phyloP scores from a whole-genome alignment of 257 asterid genomes.

The Solanum corneliomulleri region DNA sequence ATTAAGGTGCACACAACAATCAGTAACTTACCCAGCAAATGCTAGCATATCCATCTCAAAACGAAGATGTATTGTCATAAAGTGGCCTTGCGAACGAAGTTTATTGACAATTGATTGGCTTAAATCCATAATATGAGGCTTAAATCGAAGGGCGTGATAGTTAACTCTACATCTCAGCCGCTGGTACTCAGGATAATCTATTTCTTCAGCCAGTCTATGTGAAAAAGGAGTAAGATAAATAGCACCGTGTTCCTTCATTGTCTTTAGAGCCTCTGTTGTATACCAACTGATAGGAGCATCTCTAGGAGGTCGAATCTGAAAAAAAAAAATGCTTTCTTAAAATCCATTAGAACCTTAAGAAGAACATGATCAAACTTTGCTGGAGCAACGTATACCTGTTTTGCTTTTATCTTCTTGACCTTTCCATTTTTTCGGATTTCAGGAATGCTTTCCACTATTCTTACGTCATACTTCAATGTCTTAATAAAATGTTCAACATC shows the following conservation, averaged over 20 bases:
- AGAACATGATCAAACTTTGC: conserved; percentile 2
- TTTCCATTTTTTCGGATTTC: conserved; percentile 76
- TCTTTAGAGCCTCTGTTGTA: conserved; percentile 59
- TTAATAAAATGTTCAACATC: conserved; percentile 88
- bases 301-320: conserved; percentile 86
- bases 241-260: conserved; percentile 94
- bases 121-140: conserved; percentile 88
- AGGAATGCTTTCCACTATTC: conserved; percentile 84
- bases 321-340: not conserved
- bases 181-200: conserved; percentile 83
- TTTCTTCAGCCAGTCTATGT: conserved; percentile 96
- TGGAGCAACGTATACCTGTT: conserved; percentile 43
- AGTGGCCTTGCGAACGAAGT: conserved; percentile 90
- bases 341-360: conserved; percentile 3
- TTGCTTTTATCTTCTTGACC: conserved; percentile 68
- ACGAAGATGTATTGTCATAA: conserved; percentile 96
- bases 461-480: conserved; percentile 78
- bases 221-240: conserved; percentile 95
- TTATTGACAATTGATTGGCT: conserved; percentile 68
- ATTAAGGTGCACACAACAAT: not conserved
- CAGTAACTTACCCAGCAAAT: conserved; percentile 81
- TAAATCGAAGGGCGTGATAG: conserved; percentile 86
- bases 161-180: conserved; percentile 92
- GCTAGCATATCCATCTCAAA: conserved; percentile 99
- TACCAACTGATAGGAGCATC: conserved; percentile 97